phyloP scores from a whole-genome alignment of 2,329 filamentous ascomycete species.

The Phyllosticta citribraziliensis region DNA sequence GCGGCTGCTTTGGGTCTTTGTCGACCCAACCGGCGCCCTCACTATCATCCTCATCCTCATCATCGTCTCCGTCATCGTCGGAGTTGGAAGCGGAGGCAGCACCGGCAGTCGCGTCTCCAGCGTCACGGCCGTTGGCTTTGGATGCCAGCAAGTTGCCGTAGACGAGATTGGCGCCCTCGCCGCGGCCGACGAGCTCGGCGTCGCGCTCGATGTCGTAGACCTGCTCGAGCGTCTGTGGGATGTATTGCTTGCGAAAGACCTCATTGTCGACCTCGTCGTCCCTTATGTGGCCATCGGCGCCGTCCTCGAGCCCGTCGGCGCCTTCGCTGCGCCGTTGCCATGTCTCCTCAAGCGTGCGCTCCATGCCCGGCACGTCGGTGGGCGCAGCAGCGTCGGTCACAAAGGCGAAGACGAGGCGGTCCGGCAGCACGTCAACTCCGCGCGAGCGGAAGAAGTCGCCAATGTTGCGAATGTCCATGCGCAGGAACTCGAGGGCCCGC shows the following conservation, averaged over 20 bases:
- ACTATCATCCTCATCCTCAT: conserved; percentile 13
- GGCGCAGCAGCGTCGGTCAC: conserved; percentile 53
- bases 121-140: conserved; percentile 43
- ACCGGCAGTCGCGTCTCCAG: conserved; percentile 26
- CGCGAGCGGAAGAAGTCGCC: conserved; percentile 85
- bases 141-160: conserved; percentile 78
- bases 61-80: conserved; percentile 14
- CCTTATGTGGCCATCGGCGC: conserved; percentile 25
- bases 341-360: conserved; percentile 54
- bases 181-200: conserved; percentile 63
- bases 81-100: conserved; percentile 34
- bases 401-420: conserved; percentile 76
- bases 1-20: conserved; percentile 18
- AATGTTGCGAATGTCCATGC: conserved; percentile 98
- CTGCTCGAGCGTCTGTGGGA: conserved; percentile 89
- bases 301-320: conserved; percentile 31
- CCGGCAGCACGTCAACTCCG: conserved; percentile 69
- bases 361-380: conserved; percentile 52
- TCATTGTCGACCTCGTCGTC: conserved; percentile 72
- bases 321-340: conserved; percentile 50
- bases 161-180: conserved; percentile 66
- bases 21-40: conserved; percentile 19
- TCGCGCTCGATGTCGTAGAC: conserved; percentile 95
- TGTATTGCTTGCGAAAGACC: conserved; percentile 93
- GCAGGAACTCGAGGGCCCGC: conserved; percentile 79